A percentile compares a stretch with the other conserved stretches of the same genome.
phyloP scores from a whole-genome alignment of 306 rosid species.

The Fagus crenata region DNA sequence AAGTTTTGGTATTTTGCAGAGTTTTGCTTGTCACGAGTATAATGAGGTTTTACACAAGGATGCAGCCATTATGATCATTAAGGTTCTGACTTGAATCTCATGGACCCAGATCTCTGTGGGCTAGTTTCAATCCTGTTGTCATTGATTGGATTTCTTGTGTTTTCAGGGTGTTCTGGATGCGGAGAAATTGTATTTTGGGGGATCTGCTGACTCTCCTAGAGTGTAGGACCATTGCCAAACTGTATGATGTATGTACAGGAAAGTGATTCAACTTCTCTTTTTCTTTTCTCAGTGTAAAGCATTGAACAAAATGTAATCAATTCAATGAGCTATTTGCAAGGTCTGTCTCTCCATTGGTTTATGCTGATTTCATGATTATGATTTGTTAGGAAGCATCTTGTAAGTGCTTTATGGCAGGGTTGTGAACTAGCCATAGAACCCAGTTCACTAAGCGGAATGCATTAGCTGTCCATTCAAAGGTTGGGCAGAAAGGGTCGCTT shows the following conservation, averaged over 20 bases:
- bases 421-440: too few species aligned
- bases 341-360: not conserved
- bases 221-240: conserved; percentile 1
- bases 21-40: conserved; percentile 73
- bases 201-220: conserved; percentile 9
- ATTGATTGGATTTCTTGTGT: conserved; percentile 32
- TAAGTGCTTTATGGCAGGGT: too few species aligned
- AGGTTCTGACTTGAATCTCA: conserved; percentile 48
- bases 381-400: too few species aligned
- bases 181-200: conserved; percentile 36
- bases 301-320: too few species aligned
- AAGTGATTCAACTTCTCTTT: not conserved
- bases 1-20: conserved; percentile 45
- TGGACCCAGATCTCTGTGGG: conserved; percentile 23
- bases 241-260: not conserved
- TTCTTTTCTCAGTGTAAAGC: too few species aligned
- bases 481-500: too few species aligned
- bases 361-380: not conserved
- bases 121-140: conserved; percentile 18
- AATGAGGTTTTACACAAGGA: conserved; percentile 86
- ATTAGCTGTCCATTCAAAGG: too few species aligned
- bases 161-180: conserved; percentile 77
- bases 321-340: not conserved
- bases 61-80: conserved; percentile 75
- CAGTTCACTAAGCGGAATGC: too few species aligned